Evolutionary conservation across 257 asterid genomes (phyloP).

Genomic region (Galeopsis tetrahit): DNA sequence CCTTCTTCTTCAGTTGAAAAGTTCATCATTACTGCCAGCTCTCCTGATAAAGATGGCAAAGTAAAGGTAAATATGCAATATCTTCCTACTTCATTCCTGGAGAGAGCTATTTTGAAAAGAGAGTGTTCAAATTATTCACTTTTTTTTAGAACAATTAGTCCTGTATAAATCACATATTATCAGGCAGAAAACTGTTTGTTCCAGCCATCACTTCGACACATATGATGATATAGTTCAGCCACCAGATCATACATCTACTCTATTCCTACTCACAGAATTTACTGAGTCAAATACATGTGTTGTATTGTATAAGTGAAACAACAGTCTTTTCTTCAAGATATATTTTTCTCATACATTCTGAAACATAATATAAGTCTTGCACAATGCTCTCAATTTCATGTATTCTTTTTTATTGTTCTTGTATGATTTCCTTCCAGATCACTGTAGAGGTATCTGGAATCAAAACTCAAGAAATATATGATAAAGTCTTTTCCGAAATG

Average conservation of each 20-base stretch:
- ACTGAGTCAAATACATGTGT: not conserved
- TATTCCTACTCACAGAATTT: not conserved
- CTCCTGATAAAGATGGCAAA: slow-evolving; percentile 36
- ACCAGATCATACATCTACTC: not conserved
- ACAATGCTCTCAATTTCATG: not conserved
- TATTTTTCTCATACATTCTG: not conserved
- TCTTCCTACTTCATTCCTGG: not conserved
- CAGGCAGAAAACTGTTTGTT: no score
- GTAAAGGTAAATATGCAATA: slow-evolving; percentile 42
- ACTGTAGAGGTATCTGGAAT: slow-evolving; percentile 47
- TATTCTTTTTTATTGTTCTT: slow-evolving; percentile 7
- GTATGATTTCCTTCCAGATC: slow-evolving; percentile 40
- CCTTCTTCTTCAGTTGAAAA: slow-evolving; percentile 38
- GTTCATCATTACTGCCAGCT: slow-evolving; percentile 34
- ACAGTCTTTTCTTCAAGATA: not conserved
- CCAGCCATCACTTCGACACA: no score
- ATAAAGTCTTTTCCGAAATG: slow-evolving; percentile 54
- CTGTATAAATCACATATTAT: no score
- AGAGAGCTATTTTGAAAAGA: not conserved
- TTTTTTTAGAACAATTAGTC: not conserved
- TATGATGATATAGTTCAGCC: no score
- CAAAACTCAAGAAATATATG: slow-evolving; percentile 56
- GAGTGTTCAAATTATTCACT: not conserved
- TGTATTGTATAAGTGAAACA: not conserved
- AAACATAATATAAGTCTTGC: not conserved